These are phyloP conservation scores for Metschnikowia peoriensis DNA, from an alignment of 805 yeast species.

Conservation along the genomic window DNA sequence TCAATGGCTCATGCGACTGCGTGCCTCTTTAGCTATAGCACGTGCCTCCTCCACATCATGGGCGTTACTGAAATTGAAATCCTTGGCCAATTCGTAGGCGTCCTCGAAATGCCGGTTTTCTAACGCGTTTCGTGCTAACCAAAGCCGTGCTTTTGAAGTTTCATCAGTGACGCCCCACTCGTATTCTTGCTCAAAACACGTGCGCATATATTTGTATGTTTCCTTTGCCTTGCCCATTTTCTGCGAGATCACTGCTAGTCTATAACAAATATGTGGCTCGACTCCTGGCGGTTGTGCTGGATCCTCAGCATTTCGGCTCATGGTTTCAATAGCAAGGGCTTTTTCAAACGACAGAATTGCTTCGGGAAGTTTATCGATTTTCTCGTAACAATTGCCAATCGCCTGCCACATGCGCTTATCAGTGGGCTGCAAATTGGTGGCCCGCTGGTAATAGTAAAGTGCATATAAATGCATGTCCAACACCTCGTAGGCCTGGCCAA, in stretches of 20 bases:
- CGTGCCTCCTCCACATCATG: conserved; percentile 90
- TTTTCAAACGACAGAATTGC: conserved; percentile 80
- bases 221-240: conserved; percentile 49
- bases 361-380: conserved; percentile 65
- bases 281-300: conserved; percentile 37
- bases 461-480: conserved; percentile 93
- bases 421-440: conserved; percentile 81
- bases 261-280: conserved; percentile 54
- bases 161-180: conserved; percentile 70
- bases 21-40: conserved; percentile 73
- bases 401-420: conserved; percentile 98
- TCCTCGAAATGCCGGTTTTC: conserved; percentile 54
- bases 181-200: conserved; percentile 62
- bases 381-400: conserved; percentile 83
- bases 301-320: conserved; percentile 20
- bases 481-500: conserved; percentile 97
- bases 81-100: conserved; percentile 74
- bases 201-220: conserved; percentile 61
- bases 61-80: conserved; percentile 65
- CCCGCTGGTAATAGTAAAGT: conserved; percentile 85
- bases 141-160: conserved; percentile 74
- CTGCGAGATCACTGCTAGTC: conserved; percentile 68
- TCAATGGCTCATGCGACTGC: conserved; percentile 44
- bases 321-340: conserved; percentile 58
- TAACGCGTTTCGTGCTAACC: conserved; percentile 77